Percentiles rank a stretch among this genome's conserved stretches.
These are phyloP conservation scores for Henningerozyma blattae DNA, from an alignment of 805 yeast genomes.

Conservation along the genomic window DNA sequence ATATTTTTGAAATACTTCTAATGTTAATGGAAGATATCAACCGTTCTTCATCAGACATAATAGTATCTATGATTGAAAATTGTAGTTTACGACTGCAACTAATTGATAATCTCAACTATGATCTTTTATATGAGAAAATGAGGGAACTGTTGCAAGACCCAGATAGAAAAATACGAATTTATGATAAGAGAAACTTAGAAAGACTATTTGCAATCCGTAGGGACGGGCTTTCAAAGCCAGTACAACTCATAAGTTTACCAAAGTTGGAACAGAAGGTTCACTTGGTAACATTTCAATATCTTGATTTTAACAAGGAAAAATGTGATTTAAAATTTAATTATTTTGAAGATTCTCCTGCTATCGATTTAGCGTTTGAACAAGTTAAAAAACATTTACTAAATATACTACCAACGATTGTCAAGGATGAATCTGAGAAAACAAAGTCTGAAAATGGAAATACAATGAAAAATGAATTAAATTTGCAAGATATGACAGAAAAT, in stretches of 20 bases:
- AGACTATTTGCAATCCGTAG: no score
- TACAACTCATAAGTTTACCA: no score
- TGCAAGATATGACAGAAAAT: conserved; percentile 60
- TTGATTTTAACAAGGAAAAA: no score
- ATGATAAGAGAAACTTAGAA: background rate
- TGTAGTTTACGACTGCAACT: conserved; percentile 41
- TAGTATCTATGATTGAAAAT: conserved; percentile 35
- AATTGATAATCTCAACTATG: conserved; percentile 32
- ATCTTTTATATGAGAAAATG: conserved; percentile 46
- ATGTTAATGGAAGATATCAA: conserved; percentile 37
- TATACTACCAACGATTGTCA: conserved; percentile 9
- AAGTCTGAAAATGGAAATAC: background rate
- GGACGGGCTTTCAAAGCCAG: no score
- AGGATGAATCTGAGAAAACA: conserved; percentile 1
- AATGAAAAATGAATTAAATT: conserved; percentile 6
- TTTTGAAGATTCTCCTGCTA: conserved; percentile 38
- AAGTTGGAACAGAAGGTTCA: no score
- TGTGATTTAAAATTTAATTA: conserved; percentile 29
- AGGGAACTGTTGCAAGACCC: conserved; percentile 49
- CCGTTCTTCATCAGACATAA: conserved; percentile 39
- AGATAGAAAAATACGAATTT: background rate
- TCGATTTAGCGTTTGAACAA: conserved; percentile 36
- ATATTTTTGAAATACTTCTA: conserved; percentile 41
- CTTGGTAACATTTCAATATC: no score
- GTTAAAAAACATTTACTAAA: conserved; percentile 28